A percentile compares a stretch with the other conserved stretches of the same genome.
These are phyloP conservation scores for Kodamaea leandrae DNA, from an alignment of 805 yeast genomes.

Conservation along the genomic window DNA sequence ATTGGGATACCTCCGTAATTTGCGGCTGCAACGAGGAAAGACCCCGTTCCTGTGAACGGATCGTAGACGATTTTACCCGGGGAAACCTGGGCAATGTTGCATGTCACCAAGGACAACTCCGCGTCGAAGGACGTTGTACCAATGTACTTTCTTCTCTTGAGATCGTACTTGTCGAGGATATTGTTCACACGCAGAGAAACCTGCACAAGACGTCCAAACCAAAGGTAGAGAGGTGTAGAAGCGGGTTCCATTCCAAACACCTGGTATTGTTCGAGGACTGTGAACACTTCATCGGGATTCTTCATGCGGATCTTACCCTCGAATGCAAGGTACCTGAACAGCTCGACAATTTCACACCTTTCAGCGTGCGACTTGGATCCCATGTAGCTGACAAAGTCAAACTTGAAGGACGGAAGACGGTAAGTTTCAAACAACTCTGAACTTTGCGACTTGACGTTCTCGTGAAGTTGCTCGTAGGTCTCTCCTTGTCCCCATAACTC, in stretches of 20 bases:
- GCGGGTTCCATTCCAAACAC: conserved; percentile 48
- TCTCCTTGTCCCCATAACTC: conserved; percentile 80
- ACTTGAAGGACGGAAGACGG: conserved; percentile 61
- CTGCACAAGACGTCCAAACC: conserved; percentile 74
- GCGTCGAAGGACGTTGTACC: conserved; percentile 98
- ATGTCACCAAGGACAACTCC: conserved; percentile 80
- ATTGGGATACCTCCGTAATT: conserved; percentile 74
- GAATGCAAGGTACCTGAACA: conserved; percentile 66
- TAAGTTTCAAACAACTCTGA: conserved; percentile 35
- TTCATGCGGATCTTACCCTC: conserved; percentile 79
- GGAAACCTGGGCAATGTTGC: conserved; percentile 77
- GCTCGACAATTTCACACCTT: conserved; percentile 64
- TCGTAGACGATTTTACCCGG: conserved; percentile 74
- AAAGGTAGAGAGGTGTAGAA: conserved; percentile 51
- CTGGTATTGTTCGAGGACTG: conserved; percentile 72
- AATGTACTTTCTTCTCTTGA: conserved; percentile 78
- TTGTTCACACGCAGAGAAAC: conserved; percentile 60
- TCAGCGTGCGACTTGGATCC: conserved; percentile 55
- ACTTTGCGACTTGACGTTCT: conserved; percentile 36
- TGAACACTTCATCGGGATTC: conserved; percentile 65
- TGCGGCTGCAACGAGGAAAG: conserved; percentile 85
- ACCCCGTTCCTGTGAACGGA: conserved; percentile 97
- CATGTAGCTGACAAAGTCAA: conserved; percentile 75
- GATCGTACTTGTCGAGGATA: conserved; percentile 72
- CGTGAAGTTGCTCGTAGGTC: conserved; percentile 56